Evolutionary conservation across 2,329 filamentous ascomycete genomes (phyloP), one percentile per base, ranked within the genome.

Genomic region (Dendryphion nanum): DNA sequence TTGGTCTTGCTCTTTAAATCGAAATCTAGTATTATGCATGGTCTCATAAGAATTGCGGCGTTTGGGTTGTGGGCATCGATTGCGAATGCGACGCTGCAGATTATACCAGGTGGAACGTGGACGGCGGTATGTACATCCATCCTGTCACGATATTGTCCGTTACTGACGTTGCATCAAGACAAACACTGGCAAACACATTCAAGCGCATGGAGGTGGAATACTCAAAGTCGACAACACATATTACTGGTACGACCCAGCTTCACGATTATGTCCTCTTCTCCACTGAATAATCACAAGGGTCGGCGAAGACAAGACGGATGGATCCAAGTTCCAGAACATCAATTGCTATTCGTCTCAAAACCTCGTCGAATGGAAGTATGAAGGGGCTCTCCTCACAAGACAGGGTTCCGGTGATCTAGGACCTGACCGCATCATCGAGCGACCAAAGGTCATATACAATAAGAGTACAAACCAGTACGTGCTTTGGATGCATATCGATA

Each of bases 401-500:
- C 73, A 75, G 4, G 45, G 59, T 3, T 73, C 69, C 2, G 78
- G 69, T 0, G 81, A 85, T 42, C 68, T 84, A 0, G 82, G 81
- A 0, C 79, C 79, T 0, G 72, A 72, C 44, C 74, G 81, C 3
- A 72, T 86, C 8, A 76, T 86, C 2, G 82, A 86, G 60, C 67
- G 83, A 15, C 83, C 83, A 3, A 85, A 86, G 62, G 75, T 86
- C 4, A 74, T 86, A 4, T 84, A 78, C 66, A 86, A 86, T 47
- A 76, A 79, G 12, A 64, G 67, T n/a, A 85, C 81, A 0, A 51
- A 60, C 5, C 78, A 81, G 46, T 86, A 82, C 59, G 81, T 86
- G n/a, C 65, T 86, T 59, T 85, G 79, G 69, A 72, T 85, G 69
- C 82, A 86, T 53, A 83, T 85, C 33, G 82, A 86, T 53, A 73